Base-by-base conservation (phyloP, 208 protist genomes). In the Trypanosoma vivax region DNA sequence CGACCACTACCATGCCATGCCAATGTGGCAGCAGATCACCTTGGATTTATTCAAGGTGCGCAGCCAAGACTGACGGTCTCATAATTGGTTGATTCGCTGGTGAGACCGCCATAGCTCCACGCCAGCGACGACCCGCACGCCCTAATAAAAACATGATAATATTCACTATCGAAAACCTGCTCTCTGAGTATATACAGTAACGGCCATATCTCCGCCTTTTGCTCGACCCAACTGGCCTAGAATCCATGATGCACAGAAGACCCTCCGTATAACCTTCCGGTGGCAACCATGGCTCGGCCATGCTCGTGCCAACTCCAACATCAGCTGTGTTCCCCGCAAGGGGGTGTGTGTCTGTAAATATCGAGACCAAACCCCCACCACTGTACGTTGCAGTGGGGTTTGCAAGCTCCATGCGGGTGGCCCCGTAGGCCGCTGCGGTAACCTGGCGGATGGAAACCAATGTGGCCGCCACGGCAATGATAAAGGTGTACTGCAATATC, bases 311-410 rank as follows among this genome's bases (percentile, higher is more conserved):
- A n/a, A n/a, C n/a, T n/a, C n/a, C n/a, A n/a, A n/a, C n/a, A n/a
- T n/a, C n/a, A n/a, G n/a, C n/a, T 65, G 19, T 82, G 67, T 5
- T 79, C 60, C 0, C 45, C 18, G 16, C 73, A 45, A 24, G 67
- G 38, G 28, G 43, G 27, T 41, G 41, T 1, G 37, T 30, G 0
- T 29, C 43, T 24, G 76, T 71, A 30, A 91, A 91, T 43, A 87
- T 81, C 3, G 54, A 55, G 16, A 91, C 76, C 24, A 91, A 51
- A 4, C 74, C 64, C 6, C 83, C 83, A 21, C 74, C 52, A 43
- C 41, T 76, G 50, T 76, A 52, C 13, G 82, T 68, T 3, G 73
- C 79, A n/a, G 85, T 62, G 18, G 79, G 83, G 64, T 91, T 91
- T 4, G 76, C 71, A 23, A 86, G 48, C 65, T 91, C 83, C 39